Conservation (phyloP, 331 rosid genomes). For the Pyracantha coccinea region DNA sequence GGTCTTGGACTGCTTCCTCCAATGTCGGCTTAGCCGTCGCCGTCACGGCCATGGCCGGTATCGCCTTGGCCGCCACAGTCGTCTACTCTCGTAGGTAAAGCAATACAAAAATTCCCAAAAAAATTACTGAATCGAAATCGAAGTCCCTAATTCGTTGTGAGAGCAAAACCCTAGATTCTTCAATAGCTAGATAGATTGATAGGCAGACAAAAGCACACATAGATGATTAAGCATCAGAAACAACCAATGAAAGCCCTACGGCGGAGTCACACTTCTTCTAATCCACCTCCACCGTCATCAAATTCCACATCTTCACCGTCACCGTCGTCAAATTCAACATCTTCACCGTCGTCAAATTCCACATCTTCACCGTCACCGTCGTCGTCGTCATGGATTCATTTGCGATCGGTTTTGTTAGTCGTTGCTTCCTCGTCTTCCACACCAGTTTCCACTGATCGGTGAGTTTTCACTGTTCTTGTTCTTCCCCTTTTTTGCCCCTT, state of each 20-base stretch:
- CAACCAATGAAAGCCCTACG: conserved; percentile 71
- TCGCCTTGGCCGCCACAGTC: conserved; percentile 49
- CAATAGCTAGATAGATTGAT: background rate
- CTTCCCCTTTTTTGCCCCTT: background rate
- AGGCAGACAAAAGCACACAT: background rate
- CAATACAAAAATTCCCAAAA: background rate
- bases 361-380: too few species aligned
- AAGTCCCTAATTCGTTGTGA: background rate
- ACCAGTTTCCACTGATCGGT: conserved; percentile 88
- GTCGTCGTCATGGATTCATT: conserved; percentile 85
- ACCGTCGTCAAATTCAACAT: background rate
- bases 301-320: conserved; percentile 32
- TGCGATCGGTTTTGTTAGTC: conserved; percentile 89
- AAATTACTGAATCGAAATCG: background rate
- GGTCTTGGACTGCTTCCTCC: conserved; percentile 22
- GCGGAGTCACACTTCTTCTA: conserved; percentile 67
- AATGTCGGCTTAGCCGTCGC: conserved; percentile 34
- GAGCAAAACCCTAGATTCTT: conserved; percentile 2
- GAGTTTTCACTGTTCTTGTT: conserved; percentile 31
- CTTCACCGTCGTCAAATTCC: too few species aligned
- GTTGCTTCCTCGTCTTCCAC: conserved; percentile 64
- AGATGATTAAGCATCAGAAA: conserved; percentile 21
- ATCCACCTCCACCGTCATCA: conserved; percentile 21
- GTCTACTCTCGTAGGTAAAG: conserved; percentile 63
- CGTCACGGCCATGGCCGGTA: conserved; percentile 63